These are phyloP conservation scores for Monosporascus cannonballus DNA, from an alignment of 2,329 filamentous ascomycete genomes.

Conservation along the genomic window DNA sequence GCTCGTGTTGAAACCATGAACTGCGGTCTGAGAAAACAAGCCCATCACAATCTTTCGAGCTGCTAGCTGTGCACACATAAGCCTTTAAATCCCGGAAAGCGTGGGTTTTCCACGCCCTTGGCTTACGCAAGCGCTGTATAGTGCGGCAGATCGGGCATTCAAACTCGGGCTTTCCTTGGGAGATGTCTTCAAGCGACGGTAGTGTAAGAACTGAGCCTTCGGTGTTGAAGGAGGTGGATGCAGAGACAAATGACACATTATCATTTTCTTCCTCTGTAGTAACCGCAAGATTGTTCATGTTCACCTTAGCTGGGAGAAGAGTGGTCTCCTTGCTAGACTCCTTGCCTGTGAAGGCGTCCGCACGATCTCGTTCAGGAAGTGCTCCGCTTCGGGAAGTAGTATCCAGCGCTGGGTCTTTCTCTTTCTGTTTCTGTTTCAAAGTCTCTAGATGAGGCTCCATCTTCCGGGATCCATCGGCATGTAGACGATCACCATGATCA, in stretches of 20 bases:
- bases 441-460: too few relatives aligned
- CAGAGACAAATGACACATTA: constrained; percentile 2
- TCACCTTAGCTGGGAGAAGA: not conserved
- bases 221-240: constrained; percentile 5
- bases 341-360: not conserved
- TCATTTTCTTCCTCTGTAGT: constrained; percentile 2
- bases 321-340: constrained; percentile 10
- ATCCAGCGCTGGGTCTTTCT: too few relatives aligned
- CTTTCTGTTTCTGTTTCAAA: too few relatives aligned
- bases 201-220: constrained; percentile 1
- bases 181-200: constrained; percentile 5
- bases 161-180: constrained; percentile 4
- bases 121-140: constrained; percentile 8
- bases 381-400: too few relatives aligned
- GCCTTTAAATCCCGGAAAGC: constrained; percentile 27
- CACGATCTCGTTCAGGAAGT: not conserved
- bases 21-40: constrained; percentile 21
- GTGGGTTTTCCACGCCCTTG: constrained; percentile 21
- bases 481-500: constrained; percentile 13
- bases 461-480: not conserved
- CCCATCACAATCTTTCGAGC: constrained; percentile 16
- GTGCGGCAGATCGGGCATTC: constrained; percentile 16
- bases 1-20: constrained; percentile 27
- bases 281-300: constrained; percentile 6
- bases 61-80: constrained; percentile 28